Percentiles rank a stretch among this genome's conserved stretches.
Conservation (phyloP, 1,284 basidiomycete genomes). For the Tilletiopsis washingtonensis region DNA sequence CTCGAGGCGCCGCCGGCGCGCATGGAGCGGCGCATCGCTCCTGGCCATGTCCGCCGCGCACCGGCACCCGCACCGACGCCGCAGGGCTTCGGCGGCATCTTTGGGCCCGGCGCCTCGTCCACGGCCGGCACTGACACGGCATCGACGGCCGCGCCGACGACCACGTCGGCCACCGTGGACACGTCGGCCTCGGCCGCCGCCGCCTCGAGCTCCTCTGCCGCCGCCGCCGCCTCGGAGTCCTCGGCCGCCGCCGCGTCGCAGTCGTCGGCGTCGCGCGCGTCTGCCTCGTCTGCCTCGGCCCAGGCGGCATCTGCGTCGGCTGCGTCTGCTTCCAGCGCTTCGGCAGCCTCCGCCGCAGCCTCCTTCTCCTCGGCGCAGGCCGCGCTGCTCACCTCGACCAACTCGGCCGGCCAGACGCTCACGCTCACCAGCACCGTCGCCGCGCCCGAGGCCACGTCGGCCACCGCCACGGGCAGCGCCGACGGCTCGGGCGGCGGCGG, state of each 20-base stretch:
- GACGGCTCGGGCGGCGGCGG: background rate
- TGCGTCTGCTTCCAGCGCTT: conserved; percentile 4
- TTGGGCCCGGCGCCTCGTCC: background rate
- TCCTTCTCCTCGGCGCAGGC: background rate
- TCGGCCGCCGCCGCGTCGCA: conserved; percentile 8
- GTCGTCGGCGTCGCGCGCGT: conserved; percentile 1
- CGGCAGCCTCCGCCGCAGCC: background rate
- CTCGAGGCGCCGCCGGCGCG: background rate
- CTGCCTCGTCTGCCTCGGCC: conserved; percentile 9
- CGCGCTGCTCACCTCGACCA: conserved; percentile 5
- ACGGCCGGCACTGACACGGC: too few species aligned
- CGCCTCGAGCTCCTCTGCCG: conserved; percentile 3
- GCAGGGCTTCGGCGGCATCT: background rate
- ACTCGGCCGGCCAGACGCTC: conserved; percentile 11
- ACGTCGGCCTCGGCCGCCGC: background rate
- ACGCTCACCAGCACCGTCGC: conserved; percentile 1
- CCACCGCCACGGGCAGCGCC: conserved; percentile 6
- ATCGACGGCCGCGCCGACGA: background rate
- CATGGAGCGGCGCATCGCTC: background rate
- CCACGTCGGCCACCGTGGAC: background rate
- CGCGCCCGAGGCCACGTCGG: background rate
- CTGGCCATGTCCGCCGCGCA: background rate
- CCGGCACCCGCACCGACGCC: background rate
- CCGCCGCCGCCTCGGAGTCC: background rate
- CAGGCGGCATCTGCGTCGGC: conserved; percentile 11